Evolutionary conservation across 371 early-diverging fungal genomes (phyloP).

Genomic region (Synchytrium microbalum): DNA sequence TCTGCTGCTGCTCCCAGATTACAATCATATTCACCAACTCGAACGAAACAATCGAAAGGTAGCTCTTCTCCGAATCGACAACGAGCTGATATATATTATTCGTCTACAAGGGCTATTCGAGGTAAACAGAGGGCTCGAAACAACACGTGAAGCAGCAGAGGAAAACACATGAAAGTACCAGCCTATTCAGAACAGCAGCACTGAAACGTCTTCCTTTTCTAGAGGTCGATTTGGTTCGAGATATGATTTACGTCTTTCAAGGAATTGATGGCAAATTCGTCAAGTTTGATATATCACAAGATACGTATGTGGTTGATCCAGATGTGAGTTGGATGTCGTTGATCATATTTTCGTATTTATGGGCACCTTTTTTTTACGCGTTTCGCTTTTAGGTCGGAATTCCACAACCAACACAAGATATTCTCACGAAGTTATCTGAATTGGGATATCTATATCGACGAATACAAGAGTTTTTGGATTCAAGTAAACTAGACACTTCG

Average conservation of each 20-base stretch:
- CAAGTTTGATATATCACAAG: slow-evolving; percentile 43
- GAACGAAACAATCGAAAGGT: neutral
- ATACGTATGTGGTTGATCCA: slow-evolving; percentile 45
- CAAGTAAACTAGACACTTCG: slow-evolving; percentile 31
- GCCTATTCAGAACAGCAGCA: too few species aligned
- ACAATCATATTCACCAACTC: neutral
- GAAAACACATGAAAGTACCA: too few species aligned
- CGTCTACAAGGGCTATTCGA: slow-evolving; percentile 5
- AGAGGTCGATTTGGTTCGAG: slow-evolving; percentile 68
- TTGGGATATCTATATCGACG: slow-evolving; percentile 63
- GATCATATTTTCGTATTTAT: neutral
- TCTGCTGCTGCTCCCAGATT: neutral
- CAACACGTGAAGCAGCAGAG: neutral
- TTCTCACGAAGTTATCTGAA: slow-evolving; percentile 52
- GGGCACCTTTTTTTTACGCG: neutral
- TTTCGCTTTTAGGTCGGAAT: slow-evolving; percentile 33
- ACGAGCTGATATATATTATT: slow-evolving; percentile 3
- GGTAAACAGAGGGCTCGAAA: slow-evolving; percentile 21
- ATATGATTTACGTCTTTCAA: slow-evolving; percentile 85
- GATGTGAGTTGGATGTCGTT: slow-evolving; percentile 11
- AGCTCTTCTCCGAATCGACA: slow-evolving; percentile 4
- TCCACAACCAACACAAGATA: slow-evolving; percentile 47
- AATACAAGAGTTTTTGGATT: slow-evolving; percentile 43
- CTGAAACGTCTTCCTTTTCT: slow-evolving; percentile 19
- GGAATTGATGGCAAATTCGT: slow-evolving; percentile 87